Conservation (phyloP, 2,329 filamentous ascomycete genomes). For the Aspergillus arachidicola region DNA sequence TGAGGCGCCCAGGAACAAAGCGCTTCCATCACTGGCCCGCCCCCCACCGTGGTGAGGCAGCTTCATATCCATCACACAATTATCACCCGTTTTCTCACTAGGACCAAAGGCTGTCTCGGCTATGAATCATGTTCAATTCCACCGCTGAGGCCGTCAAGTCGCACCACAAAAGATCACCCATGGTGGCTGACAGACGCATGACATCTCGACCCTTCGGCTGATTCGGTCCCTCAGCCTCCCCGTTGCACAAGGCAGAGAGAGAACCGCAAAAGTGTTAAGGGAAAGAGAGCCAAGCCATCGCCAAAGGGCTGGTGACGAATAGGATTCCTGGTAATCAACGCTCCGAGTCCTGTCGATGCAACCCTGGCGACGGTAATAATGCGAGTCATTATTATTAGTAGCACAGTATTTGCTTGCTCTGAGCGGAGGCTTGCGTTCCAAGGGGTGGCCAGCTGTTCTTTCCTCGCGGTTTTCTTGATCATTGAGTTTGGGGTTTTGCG, state of each 20-base stretch:
- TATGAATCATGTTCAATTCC: not conserved
- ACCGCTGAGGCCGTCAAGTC: not conserved
- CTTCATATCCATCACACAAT: not conserved
- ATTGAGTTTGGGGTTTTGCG: not conserved
- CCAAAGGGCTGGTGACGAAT: slow-evolving; percentile 30
- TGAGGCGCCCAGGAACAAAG: not conserved
- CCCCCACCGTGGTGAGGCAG: not conserved
- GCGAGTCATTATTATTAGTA: slow-evolving; percentile 9
- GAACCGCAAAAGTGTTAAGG: not conserved
- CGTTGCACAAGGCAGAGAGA: not conserved
- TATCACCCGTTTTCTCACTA: not conserved
- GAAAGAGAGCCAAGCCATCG: slow-evolving; percentile 17
- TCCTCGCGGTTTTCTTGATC: not conserved
- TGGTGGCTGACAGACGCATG: not conserved
- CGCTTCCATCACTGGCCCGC: not conserved
- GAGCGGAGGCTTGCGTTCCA: slow-evolving; percentile 17
- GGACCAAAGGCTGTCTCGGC: not conserved
- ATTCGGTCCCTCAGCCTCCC: not conserved
- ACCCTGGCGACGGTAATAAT: slow-evolving; percentile 16
- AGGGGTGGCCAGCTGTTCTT: slow-evolving; percentile 7
- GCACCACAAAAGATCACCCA: not conserved
- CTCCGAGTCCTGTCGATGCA: slow-evolving; percentile 18
- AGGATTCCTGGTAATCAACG: slow-evolving; percentile 10
- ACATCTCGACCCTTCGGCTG: not conserved
- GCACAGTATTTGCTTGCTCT: not conserved